Conservation (phyloP, 768 basidiomycete species). For the Rickenella mellea region DNA sequence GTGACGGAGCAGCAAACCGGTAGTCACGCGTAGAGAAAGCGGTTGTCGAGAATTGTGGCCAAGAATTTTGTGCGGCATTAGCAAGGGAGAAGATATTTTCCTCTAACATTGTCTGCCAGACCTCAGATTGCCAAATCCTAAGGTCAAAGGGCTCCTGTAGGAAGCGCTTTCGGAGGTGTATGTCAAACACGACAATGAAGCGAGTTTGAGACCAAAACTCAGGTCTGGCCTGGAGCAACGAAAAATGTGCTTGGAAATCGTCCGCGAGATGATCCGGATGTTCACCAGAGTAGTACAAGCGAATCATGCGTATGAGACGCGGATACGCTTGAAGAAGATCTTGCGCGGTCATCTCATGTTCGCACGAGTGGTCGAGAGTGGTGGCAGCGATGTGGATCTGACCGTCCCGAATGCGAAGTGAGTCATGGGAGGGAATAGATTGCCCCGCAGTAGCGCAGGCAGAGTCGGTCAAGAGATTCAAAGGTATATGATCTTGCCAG, state of each 20-base stretch:
- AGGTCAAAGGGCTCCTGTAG: neutral
- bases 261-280: neutral
- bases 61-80: too few species aligned
- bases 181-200: neutral
- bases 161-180: neutral
- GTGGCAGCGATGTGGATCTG: slow-evolving; percentile 13
- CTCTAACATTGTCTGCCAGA: neutral
- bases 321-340: neutral
- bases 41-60: too few species aligned
- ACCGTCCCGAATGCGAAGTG: slow-evolving; percentile 38
- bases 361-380: neutral
- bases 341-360: neutral
- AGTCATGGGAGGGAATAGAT: slow-evolving; percentile 34
- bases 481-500: neutral
- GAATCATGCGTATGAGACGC: neutral
- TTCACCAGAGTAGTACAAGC: neutral
- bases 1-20: too few species aligned
- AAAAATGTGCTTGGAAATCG: neutral
- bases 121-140: neutral
- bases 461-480: neutral
- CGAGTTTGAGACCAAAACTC: neutral
- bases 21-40: too few species aligned
- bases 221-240: neutral
- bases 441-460: neutral
- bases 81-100: neutral